Conservation (phyloP, 2,329 filamentous ascomycete genomes). For the Periconia sp. region DNA sequence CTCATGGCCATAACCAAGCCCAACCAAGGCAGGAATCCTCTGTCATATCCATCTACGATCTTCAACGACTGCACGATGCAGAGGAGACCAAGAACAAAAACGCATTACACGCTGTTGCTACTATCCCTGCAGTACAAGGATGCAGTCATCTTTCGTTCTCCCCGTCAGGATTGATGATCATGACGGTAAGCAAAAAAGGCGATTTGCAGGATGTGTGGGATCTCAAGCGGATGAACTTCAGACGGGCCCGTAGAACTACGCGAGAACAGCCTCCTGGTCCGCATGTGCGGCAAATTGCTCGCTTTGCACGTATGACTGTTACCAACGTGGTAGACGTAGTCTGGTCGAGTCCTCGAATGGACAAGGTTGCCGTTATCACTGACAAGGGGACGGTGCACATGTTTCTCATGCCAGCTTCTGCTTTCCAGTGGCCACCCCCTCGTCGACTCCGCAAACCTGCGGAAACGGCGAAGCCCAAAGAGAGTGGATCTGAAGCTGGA, state of each 20-base stretch:
- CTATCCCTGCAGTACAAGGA: slow-evolving; percentile 70
- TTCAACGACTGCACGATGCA: slow-evolving; percentile 59
- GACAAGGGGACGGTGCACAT: slow-evolving; percentile 95
- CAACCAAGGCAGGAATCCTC: slow-evolving; percentile 64
- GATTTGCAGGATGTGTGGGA: slow-evolving; percentile 84
- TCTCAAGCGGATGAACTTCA: slow-evolving; percentile 61
- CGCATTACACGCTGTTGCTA: slow-evolving; percentile 63
- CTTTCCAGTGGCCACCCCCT: slow-evolving; percentile 84
- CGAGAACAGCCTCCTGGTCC: slow-evolving; percentile 40
- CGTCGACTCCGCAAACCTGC: slow-evolving; percentile 42
- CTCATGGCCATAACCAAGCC: slow-evolving; percentile 64
- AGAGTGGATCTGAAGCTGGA: slow-evolving; percentile 36
- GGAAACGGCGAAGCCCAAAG: slow-evolving; percentile 26
- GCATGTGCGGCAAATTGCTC: slow-evolving; percentile 77
- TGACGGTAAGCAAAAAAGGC: slow-evolving; percentile 81
- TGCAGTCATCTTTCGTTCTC: slow-evolving; percentile 82
- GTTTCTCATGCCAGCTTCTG: slow-evolving; percentile 79
- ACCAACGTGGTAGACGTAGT: slow-evolving; percentile 87
- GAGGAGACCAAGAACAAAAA: slow-evolving; percentile 54
- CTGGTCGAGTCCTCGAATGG: slow-evolving; percentile 80
- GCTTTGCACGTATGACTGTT: slow-evolving; percentile 88
- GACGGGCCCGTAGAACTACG: slow-evolving; percentile 35
- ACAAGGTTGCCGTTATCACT: slow-evolving; percentile 85
- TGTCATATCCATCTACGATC: slow-evolving; percentile 73
- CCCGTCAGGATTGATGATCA: slow-evolving; percentile 70